Base-by-base conservation (phyloP, 305 asterid species). In the Fraxinus nigra region DNA sequence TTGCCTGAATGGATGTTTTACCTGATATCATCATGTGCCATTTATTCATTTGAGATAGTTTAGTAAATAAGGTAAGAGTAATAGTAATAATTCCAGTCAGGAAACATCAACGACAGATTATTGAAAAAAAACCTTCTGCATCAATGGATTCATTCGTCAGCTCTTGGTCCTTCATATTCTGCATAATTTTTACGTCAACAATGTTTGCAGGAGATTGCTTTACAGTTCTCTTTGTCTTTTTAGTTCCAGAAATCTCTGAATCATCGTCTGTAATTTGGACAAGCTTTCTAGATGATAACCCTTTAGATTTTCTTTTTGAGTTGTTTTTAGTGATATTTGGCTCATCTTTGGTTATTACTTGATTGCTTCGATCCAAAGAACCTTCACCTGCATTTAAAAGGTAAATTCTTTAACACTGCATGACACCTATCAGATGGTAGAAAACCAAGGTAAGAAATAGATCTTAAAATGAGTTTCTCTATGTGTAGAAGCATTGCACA, bases 281-380 rank as follows among this genome's bases (percentile, higher is more conserved):
- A 63, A 40, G 51, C 51, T 87, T 89, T 40, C 37, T 80, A 77
- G 77, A 87, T 8, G 91, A 46, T 59, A 72, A 75, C 61, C 70
- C 87, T 84, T 85, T 83, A 79, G 79, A 81, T 81, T 88, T 90
- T 79, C 81, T 88, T 83, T 85, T 90, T 22, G 87, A 77, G 80
- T 77, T 79, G 76, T 82, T 76, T 84, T 82, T 70, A 6, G 59
- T 46, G 65, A 77, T 82, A 35, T 46, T 75, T 9, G 80, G 83
- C 82, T 82, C 86, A 70, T 72, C 85, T 46, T 82, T 76, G 78
- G 90, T 75, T 18, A 83, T 33, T 72, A 26, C 78, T 78, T 84
- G 87, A 84, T 78, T 84, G 76, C 82, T 84, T 26, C 26, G 72
- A 79, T 59, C 82, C 48, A 79, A 70, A 75, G 89, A 78, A 83